Evolutionary conservation across 305 asterid genomes (phyloP), one percentile per base, ranked within the genome.

Genomic region (Solanum hybrid): DNA sequence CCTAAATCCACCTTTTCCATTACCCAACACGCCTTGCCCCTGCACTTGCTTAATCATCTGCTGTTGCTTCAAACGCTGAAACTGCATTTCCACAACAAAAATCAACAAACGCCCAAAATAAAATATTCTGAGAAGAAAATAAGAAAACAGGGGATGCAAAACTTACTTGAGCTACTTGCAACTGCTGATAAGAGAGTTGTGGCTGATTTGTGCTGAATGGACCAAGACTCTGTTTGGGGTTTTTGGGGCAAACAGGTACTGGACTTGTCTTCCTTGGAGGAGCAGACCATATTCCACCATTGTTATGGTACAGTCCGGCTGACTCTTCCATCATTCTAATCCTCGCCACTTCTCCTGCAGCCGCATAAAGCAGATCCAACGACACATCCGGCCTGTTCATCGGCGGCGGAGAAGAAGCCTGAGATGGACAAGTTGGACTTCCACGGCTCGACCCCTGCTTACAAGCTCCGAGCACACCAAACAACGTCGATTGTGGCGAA

Each of bases 341-440:
- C 91, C 96, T 92, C 0, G 95, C 93, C 1, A 94, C 95, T 89
- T 95, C 98, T 27, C 94, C 95, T 10, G 96, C 97, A 2, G 97
- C 97, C 4, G 95, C 96, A 42, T 90, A 90, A 31, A 87, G 86
- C 56, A 87, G 89, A 76, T 87, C 89, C 86, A 77, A 29, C 5
- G 86, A 51, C 76, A 73, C 84, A n/a, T 84, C 87, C 2, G 87
- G 75, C 27, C 87, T 36, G 75, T 24, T 31, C 75, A 84, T 84
- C 4, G 9, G 42, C 22, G 87, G 42, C 6, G 87, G 87, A 11
- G 89, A 87, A 10, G 86, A 76, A 10, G 76, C 89, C 38, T 78
- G 89, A 22, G 89, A 87, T 22, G 75, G 42, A 15, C 89, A 34
- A 32, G 78, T 87, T 11, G 89, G 81, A 31, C 89, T 87, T 22